A percentile compares a stretch with the other conserved stretches of the same genome.
These are phyloP conservation scores for Pichia cabralensis DNA, from an alignment of 805 yeast genomes.

Conservation along the genomic window DNA sequence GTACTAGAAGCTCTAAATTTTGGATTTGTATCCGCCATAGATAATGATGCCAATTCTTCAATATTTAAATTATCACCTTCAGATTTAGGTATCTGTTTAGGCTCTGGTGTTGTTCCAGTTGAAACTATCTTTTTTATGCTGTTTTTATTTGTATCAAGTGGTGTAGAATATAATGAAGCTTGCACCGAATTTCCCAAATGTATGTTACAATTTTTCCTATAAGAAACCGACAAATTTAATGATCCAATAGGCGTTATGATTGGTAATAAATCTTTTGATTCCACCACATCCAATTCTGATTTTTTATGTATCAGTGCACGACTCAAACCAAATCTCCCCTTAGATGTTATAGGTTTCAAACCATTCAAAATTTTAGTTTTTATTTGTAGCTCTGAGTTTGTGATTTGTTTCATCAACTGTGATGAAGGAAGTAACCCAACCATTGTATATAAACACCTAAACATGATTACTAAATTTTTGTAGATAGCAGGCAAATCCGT, in stretches of 20 bases:
- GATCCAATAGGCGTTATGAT: slow-evolving; percentile 70
- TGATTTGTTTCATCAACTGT: slow-evolving; percentile 31
- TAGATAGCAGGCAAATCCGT: slow-evolving; percentile 60
- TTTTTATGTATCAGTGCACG: slow-evolving; percentile 37
- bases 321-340: slow-evolving; percentile 79
- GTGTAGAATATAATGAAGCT: background rate
- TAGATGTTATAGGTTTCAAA: slow-evolving; percentile 63
- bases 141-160: background rate
- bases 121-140: too few species aligned
- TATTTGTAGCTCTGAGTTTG: slow-evolving; percentile 24
- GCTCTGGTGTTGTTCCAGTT: too few species aligned
- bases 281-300: slow-evolving; percentile 12
- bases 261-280: slow-evolving; percentile 56
- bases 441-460: slow-evolving; percentile 64
- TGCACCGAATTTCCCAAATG: slow-evolving; percentile 32
- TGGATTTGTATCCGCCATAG: too few species aligned
- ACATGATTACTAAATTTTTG: slow-evolving; percentile 62
- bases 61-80: too few species aligned
- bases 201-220: slow-evolving; percentile 63
- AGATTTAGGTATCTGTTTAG: too few species aligned
- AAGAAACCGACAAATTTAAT: slow-evolving; percentile 66
- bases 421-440: slow-evolving; percentile 63
- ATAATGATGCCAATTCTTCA: too few species aligned
- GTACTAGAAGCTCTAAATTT: slow-evolving; percentile 15
- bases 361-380: slow-evolving; percentile 67